Evolutionary conservation across 352 stramenopile species (phyloP).

Genomic region (Phytopythium sindhum): DNA sequence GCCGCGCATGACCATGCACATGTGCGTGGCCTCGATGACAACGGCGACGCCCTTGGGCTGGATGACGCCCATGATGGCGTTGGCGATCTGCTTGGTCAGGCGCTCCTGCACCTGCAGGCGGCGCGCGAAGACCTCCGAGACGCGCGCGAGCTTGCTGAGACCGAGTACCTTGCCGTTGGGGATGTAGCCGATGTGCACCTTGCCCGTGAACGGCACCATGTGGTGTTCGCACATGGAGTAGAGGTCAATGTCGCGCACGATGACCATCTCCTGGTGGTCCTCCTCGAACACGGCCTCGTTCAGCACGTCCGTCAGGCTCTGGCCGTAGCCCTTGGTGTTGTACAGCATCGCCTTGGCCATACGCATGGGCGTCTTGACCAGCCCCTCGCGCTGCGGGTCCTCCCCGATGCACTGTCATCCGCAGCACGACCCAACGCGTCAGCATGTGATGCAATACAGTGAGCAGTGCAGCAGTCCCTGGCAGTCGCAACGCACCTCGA

Average conservation of each 20-base stretch:
- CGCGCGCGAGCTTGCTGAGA: constrained; percentile 97
- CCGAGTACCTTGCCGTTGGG: constrained; percentile 96
- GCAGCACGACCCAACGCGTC: neutral
- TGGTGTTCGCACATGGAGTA: constrained; percentile 99
- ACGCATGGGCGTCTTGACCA: constrained; percentile 95
- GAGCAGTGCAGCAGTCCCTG: neutral
- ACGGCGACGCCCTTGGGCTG: constrained; percentile 97
- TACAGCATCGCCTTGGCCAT: constrained; percentile 97
- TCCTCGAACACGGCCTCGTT: constrained; percentile 98
- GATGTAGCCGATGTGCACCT: constrained; percentile 94
- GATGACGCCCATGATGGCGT: constrained; percentile 96
- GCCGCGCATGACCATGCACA: constrained; percentile 99
- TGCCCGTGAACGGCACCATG: constrained; percentile 99
- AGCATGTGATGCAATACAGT: neutral
- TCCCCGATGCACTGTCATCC: constrained; percentile 87
- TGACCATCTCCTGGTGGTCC: constrained; percentile 98
- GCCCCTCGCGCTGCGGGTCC: constrained; percentile 92
- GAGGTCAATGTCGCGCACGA: constrained; percentile 99
- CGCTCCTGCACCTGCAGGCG: constrained; percentile 99
- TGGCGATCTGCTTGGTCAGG: constrained; percentile 98
- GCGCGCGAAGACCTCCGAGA: constrained; percentile 96
- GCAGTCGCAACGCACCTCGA: constrained; percentile 66
- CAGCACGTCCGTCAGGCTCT: constrained; percentile 88
- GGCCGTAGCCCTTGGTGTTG: constrained; percentile 95
- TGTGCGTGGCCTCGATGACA: constrained; percentile 98